These are phyloP conservation scores for Chaetoceros tenuissimus DNA, from an alignment of 108 stramenopile species.

Conservation along the genomic window DNA sequence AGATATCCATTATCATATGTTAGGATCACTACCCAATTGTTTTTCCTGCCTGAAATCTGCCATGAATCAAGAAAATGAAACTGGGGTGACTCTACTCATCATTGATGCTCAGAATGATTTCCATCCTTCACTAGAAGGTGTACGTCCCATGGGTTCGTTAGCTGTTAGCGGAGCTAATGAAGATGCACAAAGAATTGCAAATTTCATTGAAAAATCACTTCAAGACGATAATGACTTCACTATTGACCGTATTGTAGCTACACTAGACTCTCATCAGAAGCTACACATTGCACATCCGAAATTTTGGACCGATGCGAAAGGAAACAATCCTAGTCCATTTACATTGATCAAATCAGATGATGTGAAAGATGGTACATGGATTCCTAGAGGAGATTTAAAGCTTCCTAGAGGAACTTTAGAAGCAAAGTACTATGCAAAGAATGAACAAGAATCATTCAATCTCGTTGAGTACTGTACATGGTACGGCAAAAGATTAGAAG, in stretches of 20 bases:
- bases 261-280: slow-evolving; percentile 86
- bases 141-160: slow-evolving; percentile 76
- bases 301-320: slow-evolving; percentile 57
- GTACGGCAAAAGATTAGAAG: slow-evolving; percentile 62
- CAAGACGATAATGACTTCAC: neutral
- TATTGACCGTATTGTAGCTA: slow-evolving; percentile 80
- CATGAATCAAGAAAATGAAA: slow-evolving; percentile 8
- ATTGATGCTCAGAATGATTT: slow-evolving; percentile 91
- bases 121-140: slow-evolving; percentile 60
- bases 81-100: slow-evolving; percentile 76
- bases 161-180: slow-evolving; percentile 76
- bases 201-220: slow-evolving; percentile 38
- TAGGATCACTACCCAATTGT: no score
- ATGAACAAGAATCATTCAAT: slow-evolving; percentile 25
- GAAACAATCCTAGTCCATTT: slow-evolving; percentile 65
- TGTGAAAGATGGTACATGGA: slow-evolving; percentile 51
- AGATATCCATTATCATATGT: no score
- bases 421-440: neutral
- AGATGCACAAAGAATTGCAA: slow-evolving; percentile 75
- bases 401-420: slow-evolving; percentile 8
- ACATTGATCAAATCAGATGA: slow-evolving; percentile 71
- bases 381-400: slow-evolving; percentile 32
- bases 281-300: slow-evolving; percentile 89
- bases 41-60: no score
- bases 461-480: slow-evolving; percentile 38